Percentiles rank a stretch among this genome's conserved stretches.
Conservation (phyloP, 805 yeast species). For the Candida sonorensis region DNA sequence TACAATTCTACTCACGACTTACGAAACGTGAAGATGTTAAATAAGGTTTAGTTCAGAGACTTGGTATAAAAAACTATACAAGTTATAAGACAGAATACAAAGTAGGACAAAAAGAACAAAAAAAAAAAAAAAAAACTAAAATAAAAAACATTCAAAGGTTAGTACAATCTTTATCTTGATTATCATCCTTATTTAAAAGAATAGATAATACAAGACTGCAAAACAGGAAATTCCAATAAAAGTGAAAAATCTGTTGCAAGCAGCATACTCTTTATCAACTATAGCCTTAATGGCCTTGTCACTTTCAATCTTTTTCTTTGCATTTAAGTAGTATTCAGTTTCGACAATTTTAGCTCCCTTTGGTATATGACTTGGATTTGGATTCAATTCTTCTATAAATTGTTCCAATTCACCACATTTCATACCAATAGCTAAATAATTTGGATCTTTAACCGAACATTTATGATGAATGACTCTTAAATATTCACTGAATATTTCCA, state of each 20-base stretch:
- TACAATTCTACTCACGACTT: too few relatives aligned
- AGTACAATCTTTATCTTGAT: not conserved
- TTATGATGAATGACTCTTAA: constrained; percentile 71
- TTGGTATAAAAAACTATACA: too few relatives aligned
- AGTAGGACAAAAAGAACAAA: not conserved
- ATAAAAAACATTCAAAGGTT: not conserved
- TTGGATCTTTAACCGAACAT: constrained; percentile 77
- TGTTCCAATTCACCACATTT: constrained; percentile 86
- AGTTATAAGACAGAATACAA: not conserved
- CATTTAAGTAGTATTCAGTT: constrained; percentile 43
- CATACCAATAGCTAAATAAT: constrained; percentile 76
- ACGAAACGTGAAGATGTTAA: too few relatives aligned
- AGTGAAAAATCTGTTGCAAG: constrained; percentile 10
- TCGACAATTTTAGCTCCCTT: constrained; percentile 38
- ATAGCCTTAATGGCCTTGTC: constrained; percentile 20
- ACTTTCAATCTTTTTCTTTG: constrained; percentile 34
- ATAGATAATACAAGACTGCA: constrained; percentile 10
- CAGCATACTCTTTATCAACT: constrained; percentile 13
- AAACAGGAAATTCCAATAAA: constrained; percentile 16
- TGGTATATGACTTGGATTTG: constrained; percentile 48
- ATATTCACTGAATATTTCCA: constrained; percentile 69
- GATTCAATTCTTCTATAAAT: constrained; percentile 73
- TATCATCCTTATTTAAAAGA: constrained; percentile 2
- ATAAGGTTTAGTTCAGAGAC: too few relatives aligned
- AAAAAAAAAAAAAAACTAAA: too few relatives aligned